phyloP scores from a whole-genome alignment of 495 filamentous ascomycete species.

The Penicillium goetzii region DNA sequence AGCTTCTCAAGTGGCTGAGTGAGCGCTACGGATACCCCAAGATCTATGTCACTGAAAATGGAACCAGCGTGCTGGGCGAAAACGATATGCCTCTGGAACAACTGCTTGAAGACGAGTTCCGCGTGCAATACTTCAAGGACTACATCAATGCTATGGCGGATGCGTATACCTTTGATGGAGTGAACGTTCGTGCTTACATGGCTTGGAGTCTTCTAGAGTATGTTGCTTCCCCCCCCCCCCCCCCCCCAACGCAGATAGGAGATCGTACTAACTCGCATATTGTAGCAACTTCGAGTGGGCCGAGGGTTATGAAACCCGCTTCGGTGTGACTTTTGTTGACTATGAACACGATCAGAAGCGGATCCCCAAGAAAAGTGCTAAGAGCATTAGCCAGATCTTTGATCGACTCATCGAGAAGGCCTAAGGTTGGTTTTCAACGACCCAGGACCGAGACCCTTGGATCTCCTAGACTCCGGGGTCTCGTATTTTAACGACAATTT shows the following conservation, averaged over 20 bases:
- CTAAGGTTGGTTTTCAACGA: slow-evolving; percentile 5
- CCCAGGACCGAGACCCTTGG: neutral
- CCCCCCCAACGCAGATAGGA: neutral
- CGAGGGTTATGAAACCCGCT: slow-evolving; percentile 83
- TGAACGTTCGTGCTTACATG: slow-evolving; percentile 73
- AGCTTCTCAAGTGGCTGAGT: slow-evolving; percentile 77
- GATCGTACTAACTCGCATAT: slow-evolving; percentile 17
- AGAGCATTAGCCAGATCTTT: slow-evolving; percentile 66
- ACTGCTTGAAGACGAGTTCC: slow-evolving; percentile 74
- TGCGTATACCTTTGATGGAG: slow-evolving; percentile 66
- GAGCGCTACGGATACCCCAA: slow-evolving; percentile 72
- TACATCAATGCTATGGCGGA: slow-evolving; percentile 75
- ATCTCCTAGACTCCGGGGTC: neutral
- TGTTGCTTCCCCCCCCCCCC: slow-evolving; percentile 12
- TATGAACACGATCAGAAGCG: slow-evolving; percentile 75
- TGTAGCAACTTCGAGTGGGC: slow-evolving; percentile 63
- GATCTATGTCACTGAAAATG: slow-evolving; percentile 85
- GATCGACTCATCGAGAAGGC: slow-evolving; percentile 45
- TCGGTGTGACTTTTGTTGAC: slow-evolving; percentile 78
- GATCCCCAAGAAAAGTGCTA: slow-evolving; percentile 78
- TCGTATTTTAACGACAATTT: neutral
- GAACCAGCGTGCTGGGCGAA: slow-evolving; percentile 76
- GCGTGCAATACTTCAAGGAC: slow-evolving; percentile 71
- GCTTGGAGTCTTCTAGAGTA: slow-evolving; percentile 82
- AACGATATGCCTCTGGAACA: slow-evolving; percentile 71